Evolutionary conservation across 768 basidiomycete genomes (phyloP), one percentile per base, ranked within the genome.

Genomic region (Auricularia auricula-judae): DNA sequence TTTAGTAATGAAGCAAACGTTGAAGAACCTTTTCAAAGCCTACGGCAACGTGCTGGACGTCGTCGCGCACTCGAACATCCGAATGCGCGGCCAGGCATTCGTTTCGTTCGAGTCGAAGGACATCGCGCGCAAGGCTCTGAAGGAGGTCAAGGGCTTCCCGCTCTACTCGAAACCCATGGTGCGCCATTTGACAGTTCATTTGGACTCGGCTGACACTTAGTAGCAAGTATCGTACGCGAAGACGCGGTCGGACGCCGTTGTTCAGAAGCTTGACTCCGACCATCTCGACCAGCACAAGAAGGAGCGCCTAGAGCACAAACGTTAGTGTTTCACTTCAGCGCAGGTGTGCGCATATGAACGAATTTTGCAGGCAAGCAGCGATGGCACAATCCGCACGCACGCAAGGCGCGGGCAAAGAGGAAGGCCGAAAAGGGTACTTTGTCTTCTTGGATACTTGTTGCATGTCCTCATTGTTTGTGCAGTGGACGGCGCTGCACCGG

Each of bases 41-140:
- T 99, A 98, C 71, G 93, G 94, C 12, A 87, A 91, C 67, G 89
- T 99, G 18, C 76, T 98, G 34, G 93, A 96, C 72, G 93, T 99
- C n/a, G 89, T 94, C 21, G 94, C 95, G 10, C 97, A 99, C 74
- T 77, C 81, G 62, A 98, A 97, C 79, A 76, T 99, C 66, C 86
- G 97, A 44, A 99, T 99, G 97, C 83, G 97, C 44, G 97, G 97
- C 16, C 97, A 99, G 77, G 97, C 97, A 3, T 99, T 99, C 72
- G 92, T 99, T 43, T 93, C 91, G 43, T 97, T 99, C 74, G 81
- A 82, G 64, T 86, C 86, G 39, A 79, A 86, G 62, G 93, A 98
- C 65, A 83, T 84, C 65, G 97, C 97, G 42, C 80, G 82, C 71
- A 89, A 87, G 74, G 96, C 96, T 5, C 80, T 91, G 83, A 92